phyloP scores from a whole-genome alignment of 495 filamentous ascomycete species.

The Rhizodiscina lignyota region DNA sequence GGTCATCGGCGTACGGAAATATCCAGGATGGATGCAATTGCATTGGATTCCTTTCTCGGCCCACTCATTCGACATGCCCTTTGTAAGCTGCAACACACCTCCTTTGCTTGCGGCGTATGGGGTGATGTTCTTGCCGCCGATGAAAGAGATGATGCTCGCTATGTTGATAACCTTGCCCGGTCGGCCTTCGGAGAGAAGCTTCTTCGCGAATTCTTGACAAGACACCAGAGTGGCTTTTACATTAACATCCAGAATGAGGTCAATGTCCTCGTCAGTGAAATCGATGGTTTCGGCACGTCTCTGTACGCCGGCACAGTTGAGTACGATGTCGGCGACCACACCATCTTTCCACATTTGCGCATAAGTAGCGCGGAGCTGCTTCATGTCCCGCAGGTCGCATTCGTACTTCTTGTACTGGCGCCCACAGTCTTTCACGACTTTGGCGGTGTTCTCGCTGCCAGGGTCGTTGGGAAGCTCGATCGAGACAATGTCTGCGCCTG shows the following conservation, averaged over 20 bases:
- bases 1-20: constrained; percentile 13
- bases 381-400: not conserved
- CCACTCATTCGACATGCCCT: constrained; percentile 19
- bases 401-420: constrained; percentile 14
- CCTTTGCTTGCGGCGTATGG: constrained; percentile 17
- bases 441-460: constrained; percentile 22
- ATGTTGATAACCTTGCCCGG: constrained; percentile 16
- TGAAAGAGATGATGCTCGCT: constrained; percentile 11
- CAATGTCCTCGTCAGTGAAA: constrained; percentile 9
- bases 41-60: constrained; percentile 14
- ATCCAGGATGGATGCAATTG: constrained; percentile 15
- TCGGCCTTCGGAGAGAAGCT: constrained; percentile 7
- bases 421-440: constrained; percentile 31
- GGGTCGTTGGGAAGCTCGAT: constrained; percentile 4
- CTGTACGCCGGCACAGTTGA: constrained; percentile 10
- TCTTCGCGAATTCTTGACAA: constrained; percentile 12
- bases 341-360: constrained; percentile 3
- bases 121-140: constrained; percentile 9
- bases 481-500: constrained; percentile 4
- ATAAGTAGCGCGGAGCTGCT: constrained; percentile 1
- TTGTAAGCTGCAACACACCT: constrained; percentile 15
- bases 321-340: constrained; percentile 6
- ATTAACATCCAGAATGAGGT: constrained; percentile 15
- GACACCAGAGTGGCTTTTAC: constrained; percentile 9
- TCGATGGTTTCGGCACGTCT: constrained; percentile 5